Percentiles rank a stretch among this genome's conserved stretches.
Evolutionary conservation across 1,284 basidiomycete species (phyloP).

Genomic region (Fomitopsis pinicola): DNA sequence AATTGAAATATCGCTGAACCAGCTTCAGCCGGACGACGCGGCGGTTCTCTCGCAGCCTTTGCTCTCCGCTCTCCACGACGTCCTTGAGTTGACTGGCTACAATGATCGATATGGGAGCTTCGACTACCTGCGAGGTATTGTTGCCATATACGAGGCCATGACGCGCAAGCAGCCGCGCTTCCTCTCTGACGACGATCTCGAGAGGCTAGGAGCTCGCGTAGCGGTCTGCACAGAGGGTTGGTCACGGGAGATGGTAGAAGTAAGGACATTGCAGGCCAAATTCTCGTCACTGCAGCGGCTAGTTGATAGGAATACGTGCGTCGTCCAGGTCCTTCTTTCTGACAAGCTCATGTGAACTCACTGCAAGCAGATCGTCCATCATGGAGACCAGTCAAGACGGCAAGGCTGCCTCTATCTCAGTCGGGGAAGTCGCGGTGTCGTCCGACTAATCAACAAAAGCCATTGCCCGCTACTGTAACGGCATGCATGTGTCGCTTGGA

Average conservation of each 20-base stretch:
- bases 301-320: slow-evolving; percentile 14
- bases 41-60: neutral
- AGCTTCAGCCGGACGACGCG: neutral
- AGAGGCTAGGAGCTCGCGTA: neutral
- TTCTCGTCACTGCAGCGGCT: slow-evolving; percentile 31
- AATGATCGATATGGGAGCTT: neutral
- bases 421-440: too few relatives aligned
- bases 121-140: neutral
- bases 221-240: neutral
- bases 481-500: too few relatives aligned
- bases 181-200: neutral
- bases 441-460: too few relatives aligned
- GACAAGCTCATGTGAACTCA: neutral
- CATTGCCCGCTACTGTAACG: too few relatives aligned
- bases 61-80: neutral
- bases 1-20: neutral
- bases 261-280: neutral
- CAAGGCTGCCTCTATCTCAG: too few relatives aligned
- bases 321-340: neutral
- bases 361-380: too few relatives aligned
- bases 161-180: neutral
- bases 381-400: too few relatives aligned
- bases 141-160: neutral
- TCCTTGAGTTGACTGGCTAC: neutral
- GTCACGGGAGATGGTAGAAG: neutral